A percentile compares a stretch with the other conserved stretches of the same genome.
Conservation (phyloP, 164 flowering plant species). For the Umbellularia californica region DNA sequence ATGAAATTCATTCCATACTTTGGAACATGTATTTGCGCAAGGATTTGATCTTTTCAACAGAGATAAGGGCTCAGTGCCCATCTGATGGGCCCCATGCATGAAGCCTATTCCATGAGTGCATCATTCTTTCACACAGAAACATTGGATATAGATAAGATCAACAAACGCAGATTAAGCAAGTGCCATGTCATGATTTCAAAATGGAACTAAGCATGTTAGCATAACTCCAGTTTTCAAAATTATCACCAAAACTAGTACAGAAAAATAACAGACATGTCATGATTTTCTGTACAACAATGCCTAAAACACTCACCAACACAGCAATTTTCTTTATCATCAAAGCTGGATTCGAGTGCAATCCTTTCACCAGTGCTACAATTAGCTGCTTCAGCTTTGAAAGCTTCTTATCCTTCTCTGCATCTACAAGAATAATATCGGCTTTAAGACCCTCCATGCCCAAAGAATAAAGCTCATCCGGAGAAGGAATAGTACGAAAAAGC, state of each 20-base stretch:
- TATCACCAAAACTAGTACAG: not conserved
- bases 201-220: no score
- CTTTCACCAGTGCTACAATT: conserved; percentile 65
- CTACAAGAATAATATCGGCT: conserved; percentile 85
- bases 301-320: conserved; percentile 58
- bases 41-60: no score
- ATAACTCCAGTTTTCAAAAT: no score
- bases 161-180: no score
- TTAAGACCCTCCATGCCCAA: conserved; percentile 62
- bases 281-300: not conserved
- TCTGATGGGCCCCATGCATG: no score
- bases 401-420: conserved; percentile 80
- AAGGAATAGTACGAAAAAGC: conserved; percentile 63
- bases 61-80: no score
- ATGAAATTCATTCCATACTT: no score
- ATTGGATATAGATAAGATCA: no score
- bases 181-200: no score
- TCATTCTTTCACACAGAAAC: no score
- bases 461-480: conserved; percentile 71
- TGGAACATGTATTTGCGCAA: no score
- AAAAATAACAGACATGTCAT: not conserved
- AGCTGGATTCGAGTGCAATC: conserved; percentile 77
- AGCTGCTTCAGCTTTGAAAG: conserved; percentile 84
- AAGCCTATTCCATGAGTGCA: no score
- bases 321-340: conserved; percentile 89